phyloP scores from a whole-genome alignment of 2,329 filamentous ascomycete genomes.

The Malbranchea zuffiana region DNA sequence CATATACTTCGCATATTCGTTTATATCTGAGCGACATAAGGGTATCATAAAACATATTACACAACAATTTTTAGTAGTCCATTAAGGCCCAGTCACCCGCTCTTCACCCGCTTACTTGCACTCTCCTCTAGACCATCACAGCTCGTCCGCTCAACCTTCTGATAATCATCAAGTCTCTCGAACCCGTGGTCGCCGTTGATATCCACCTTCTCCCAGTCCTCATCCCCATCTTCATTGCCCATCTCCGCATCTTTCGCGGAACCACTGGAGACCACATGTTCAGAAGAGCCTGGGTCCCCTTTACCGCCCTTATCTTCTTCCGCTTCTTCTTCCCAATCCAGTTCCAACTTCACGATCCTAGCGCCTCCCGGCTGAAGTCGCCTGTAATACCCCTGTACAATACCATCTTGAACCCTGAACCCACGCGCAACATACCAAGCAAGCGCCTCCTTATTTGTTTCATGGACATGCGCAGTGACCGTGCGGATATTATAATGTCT shows the following conservation, averaged over 20 bases:
- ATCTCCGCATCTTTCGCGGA: background rate
- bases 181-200: slow-evolving; percentile 26
- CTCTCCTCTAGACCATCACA: slow-evolving; percentile 25
- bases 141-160: slow-evolving; percentile 20
- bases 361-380: slow-evolving; percentile 47
- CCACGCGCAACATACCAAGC: slow-evolving; percentile 51
- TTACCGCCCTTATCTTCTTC: slow-evolving; percentile 10
- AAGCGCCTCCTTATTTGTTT: slow-evolving; percentile 48
- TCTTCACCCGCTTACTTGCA: slow-evolving; percentile 18
- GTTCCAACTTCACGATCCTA: slow-evolving; percentile 32
- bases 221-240: slow-evolving; percentile 23
- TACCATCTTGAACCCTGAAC: slow-evolving; percentile 41
- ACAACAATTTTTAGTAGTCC: too few species aligned
- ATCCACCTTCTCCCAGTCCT: slow-evolving; percentile 36
- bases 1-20: too few species aligned
- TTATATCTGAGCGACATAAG: too few species aligned
- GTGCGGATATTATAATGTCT: slow-evolving; percentile 40
- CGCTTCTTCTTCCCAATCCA: slow-evolving; percentile 24
- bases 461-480: slow-evolving; percentile 55
- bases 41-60: too few species aligned
- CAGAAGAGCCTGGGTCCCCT: background rate
- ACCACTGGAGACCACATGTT: background rate
- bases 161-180: slow-evolving; percentile 26
- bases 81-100: background rate
- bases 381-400: slow-evolving; percentile 49